phyloP scores from a whole-genome alignment of 129 eudicot genomes.

The Glebionis coronaria region DNA sequence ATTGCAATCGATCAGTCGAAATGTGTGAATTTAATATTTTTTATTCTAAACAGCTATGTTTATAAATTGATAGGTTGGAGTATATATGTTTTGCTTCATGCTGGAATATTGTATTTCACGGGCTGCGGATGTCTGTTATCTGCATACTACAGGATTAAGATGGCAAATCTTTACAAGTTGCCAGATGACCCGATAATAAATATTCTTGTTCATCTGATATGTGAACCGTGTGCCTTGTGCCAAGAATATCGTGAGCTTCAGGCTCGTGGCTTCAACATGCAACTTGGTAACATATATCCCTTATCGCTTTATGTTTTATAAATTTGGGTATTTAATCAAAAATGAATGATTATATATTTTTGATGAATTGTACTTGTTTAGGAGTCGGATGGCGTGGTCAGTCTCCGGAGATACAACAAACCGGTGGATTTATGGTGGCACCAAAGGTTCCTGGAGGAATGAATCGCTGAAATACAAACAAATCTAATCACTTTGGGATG shows the following conservation, averaged over 20 bases:
- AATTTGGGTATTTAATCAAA: too few species aligned
- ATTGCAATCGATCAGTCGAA: background rate
- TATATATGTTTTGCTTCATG: slow-evolving; percentile 19
- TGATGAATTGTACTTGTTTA: background rate
- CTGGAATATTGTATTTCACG: slow-evolving; percentile 26
- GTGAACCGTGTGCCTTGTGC: slow-evolving; percentile 43
- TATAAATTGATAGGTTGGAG: slow-evolving; percentile 15
- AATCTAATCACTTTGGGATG: slow-evolving; percentile 29
- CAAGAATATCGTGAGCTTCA: slow-evolving; percentile 44
- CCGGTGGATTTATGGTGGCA: slow-evolving; percentile 29
- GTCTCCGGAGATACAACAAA: slow-evolving; percentile 32
- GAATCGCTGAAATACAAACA: background rate
- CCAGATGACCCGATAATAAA: slow-evolving; percentile 27
- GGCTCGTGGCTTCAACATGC: slow-evolving; percentile 38
- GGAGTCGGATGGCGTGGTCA: slow-evolving; percentile 38
- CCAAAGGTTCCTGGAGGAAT: slow-evolving; percentile 34
- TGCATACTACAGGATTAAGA: slow-evolving; percentile 32
- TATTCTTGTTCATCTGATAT: slow-evolving; percentile 30
- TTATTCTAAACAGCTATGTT: background rate
- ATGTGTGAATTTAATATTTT: background rate
- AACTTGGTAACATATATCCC: slow-evolving; percentile 24
- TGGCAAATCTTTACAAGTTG: slow-evolving; percentile 27
- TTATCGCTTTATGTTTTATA: background rate
- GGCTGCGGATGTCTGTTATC: slow-evolving; percentile 32
- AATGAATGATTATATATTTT: too few species aligned